phyloP scores from a whole-genome alignment of 2,329 filamentous ascomycete species.

The Diaporthe sp. region DNA sequence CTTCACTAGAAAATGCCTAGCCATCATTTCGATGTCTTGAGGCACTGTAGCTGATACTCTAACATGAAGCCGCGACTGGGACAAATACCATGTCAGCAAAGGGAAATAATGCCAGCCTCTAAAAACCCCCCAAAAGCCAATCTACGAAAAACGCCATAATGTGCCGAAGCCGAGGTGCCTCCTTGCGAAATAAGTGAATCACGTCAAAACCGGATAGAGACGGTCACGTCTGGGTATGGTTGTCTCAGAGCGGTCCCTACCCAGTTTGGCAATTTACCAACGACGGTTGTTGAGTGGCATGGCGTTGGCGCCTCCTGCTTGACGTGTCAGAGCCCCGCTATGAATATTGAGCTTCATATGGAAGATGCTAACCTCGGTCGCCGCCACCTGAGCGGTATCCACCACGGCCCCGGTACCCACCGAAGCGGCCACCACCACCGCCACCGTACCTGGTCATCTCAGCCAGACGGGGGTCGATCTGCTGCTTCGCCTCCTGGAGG shows the following conservation, averaged over 20 bases:
- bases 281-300: slow-evolving; percentile 64
- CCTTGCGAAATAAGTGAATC: slow-evolving; percentile 29
- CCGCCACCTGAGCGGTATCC: slow-evolving; percentile 58
- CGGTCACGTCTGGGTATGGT: not conserved
- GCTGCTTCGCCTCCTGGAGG: slow-evolving; percentile 96
- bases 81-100: slow-evolving; percentile 37
- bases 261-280: slow-evolving; percentile 57
- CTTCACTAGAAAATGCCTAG: slow-evolving; percentile 9
- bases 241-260: not conserved
- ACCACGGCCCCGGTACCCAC: slow-evolving; percentile 77
- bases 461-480: slow-evolving; percentile 93
- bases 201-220: slow-evolving; percentile 20
- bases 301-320: slow-evolving; percentile 60
- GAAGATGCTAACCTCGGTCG: slow-evolving; percentile 43
- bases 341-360: slow-evolving; percentile 34
- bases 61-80: slow-evolving; percentile 37
- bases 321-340: slow-evolving; percentile 38
- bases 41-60: slow-evolving; percentile 30
- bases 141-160: slow-evolving; percentile 43
- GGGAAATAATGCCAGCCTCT: slow-evolving; percentile 40
- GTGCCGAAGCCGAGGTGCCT: slow-evolving; percentile 38
- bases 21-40: slow-evolving; percentile 18
- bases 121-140: slow-evolving; percentile 37
- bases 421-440: slow-evolving; percentile 82
- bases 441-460: slow-evolving; percentile 97